Evolutionary conservation across 2,329 filamentous ascomycete genomes (phyloP).

Genomic region (Boeremia exigua): DNA sequence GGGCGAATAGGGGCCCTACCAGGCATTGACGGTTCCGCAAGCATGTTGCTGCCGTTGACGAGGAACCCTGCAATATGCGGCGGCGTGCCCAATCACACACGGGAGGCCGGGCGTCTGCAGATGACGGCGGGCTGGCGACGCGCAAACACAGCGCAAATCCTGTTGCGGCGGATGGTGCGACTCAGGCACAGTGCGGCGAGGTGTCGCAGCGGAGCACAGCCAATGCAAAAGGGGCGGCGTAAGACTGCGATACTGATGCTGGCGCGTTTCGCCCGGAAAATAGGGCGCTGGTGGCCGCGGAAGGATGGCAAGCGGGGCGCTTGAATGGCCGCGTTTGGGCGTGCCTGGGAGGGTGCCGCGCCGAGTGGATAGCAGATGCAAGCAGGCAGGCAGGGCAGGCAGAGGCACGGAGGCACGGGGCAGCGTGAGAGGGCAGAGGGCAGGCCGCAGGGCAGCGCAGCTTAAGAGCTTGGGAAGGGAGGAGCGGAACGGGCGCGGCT

Average conservation of each 20-base stretch:
- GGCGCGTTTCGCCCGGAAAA: conserved; percentile 32
- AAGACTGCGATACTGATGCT: conserved; percentile 43
- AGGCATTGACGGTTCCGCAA: conserved; percentile 52
- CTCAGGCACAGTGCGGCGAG: conserved; percentile 2
- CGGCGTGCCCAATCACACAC: conserved; percentile 41
- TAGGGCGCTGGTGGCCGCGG: conserved; percentile 23
- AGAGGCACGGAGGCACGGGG: conserved; percentile 5
- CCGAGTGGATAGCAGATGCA: conserved; percentile 27
- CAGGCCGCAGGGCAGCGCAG: conserved; percentile 2
- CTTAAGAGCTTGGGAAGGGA: conserved; percentile 13
- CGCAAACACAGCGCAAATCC: conserved; percentile 21
- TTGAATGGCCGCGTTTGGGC: conserved; percentile 21
- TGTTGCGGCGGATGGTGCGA: conserved; percentile 21
- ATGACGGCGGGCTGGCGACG: conserved; percentile 32
- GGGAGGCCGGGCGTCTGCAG: conserved; percentile 29
- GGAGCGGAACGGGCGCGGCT: background rate
- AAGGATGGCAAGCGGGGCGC: conserved; percentile 27
- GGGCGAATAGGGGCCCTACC: conserved; percentile 46
- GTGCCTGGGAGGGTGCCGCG: background rate
- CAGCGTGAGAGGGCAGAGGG: conserved; percentile 12
- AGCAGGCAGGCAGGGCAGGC: conserved; percentile 10
- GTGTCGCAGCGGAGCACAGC: conserved; percentile 7
- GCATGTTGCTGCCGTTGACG: conserved; percentile 47
- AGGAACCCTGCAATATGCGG: conserved; percentile 42
- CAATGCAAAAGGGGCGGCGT: conserved; percentile 27